Conservation (phyloP, 495 filamentous ascomycete species). For the Baudoinia panamericana region DNA sequence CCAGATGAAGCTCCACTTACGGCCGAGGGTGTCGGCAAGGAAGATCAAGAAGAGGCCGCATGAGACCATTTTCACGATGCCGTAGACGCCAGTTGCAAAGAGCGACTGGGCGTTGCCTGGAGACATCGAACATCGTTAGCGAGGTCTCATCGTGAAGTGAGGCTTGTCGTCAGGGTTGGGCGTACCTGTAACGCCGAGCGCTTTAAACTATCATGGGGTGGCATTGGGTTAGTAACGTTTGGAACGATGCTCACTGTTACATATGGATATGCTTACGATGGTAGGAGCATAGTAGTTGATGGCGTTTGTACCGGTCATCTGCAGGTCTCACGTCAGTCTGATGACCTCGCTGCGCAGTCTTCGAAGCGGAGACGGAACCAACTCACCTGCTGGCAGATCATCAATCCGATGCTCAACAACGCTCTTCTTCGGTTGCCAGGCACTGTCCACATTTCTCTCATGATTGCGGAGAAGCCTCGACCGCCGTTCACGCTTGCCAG, state of each 20-base stretch:
- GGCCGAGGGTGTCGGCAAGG: slow-evolving; percentile 57
- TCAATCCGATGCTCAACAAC: slow-evolving; percentile 23
- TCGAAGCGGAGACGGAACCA: no score
- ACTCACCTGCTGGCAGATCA: slow-evolving; percentile 30
- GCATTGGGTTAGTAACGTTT: no score
- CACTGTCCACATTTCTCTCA: slow-evolving; percentile 11
- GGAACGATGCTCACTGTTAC: no score
- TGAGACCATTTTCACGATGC: slow-evolving; percentile 45
- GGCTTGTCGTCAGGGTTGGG: no score
- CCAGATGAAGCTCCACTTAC: slow-evolving; percentile 57
- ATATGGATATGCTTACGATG: no score
- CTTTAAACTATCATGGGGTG: no score
- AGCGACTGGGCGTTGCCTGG: slow-evolving; percentile 37
- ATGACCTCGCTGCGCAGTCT: no score
- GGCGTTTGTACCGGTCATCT: slow-evolving; percentile 25
- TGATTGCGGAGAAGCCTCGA: neutral
- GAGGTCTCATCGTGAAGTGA: no score
- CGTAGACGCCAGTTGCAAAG: slow-evolving; percentile 53
- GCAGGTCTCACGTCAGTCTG: slow-evolving; percentile 27
- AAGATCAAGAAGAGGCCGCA: slow-evolving; percentile 53
- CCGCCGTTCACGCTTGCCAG: slow-evolving; percentile 1
- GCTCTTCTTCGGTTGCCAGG: slow-evolving; percentile 14
- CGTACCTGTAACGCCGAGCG: no score
- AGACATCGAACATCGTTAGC: no score
- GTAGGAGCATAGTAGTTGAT: slow-evolving; percentile 16